Percentiles rank a stretch among this genome's conserved stretches.
Evolutionary conservation across 179 eudicot genomes (phyloP).

Genomic region (Amaranthus tricolor): DNA sequence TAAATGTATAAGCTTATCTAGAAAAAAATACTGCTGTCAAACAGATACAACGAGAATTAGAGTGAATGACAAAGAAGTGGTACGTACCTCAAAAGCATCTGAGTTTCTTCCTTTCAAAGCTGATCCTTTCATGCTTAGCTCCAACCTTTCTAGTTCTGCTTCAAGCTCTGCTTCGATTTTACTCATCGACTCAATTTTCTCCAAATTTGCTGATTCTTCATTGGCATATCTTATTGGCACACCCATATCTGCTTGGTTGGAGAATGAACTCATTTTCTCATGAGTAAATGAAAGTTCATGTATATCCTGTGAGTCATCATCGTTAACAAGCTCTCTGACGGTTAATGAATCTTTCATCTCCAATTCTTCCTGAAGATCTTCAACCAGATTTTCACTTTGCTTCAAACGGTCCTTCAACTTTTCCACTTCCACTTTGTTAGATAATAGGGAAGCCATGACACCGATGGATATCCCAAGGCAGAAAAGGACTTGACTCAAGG

Average conservation of each 20-base stretch:
- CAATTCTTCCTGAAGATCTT: conserved; percentile 93
- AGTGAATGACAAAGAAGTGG: conserved; percentile 1
- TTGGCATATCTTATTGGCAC: conserved; percentile 20
- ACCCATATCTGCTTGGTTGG: conserved; percentile 35
- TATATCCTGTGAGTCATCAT: conserved; percentile 43
- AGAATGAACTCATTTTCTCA: conserved; percentile 26
- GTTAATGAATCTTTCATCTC: conserved; percentile 88
- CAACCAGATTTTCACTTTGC: conserved; percentile 73
- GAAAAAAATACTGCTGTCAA: background rate
- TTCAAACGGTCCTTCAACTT: conserved; percentile 58
- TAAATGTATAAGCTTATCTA: no score
- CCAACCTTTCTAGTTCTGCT: conserved; percentile 91
- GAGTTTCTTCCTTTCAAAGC: conserved; percentile 46
- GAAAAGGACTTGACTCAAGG: conserved; percentile 47
- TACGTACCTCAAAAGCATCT: conserved; percentile 51
- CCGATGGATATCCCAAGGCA: conserved; percentile 77
- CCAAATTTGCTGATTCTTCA: conserved; percentile 33
- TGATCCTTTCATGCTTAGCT: conserved; percentile 64
- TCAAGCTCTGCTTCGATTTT: conserved; percentile 96
- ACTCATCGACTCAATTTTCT: conserved; percentile 51
- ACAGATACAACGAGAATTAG: background rate
- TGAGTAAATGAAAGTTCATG: conserved; percentile 21
- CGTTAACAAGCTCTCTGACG: conserved; percentile 66
- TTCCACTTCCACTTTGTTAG: conserved; percentile 60
- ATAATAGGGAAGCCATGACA: conserved; percentile 47